A percentile compares a stretch with the other conserved stretches of the same genome.
phyloP scores from a whole-genome alignment of 768 basidiomycete species.

The Pulveroboletus sp. region DNA sequence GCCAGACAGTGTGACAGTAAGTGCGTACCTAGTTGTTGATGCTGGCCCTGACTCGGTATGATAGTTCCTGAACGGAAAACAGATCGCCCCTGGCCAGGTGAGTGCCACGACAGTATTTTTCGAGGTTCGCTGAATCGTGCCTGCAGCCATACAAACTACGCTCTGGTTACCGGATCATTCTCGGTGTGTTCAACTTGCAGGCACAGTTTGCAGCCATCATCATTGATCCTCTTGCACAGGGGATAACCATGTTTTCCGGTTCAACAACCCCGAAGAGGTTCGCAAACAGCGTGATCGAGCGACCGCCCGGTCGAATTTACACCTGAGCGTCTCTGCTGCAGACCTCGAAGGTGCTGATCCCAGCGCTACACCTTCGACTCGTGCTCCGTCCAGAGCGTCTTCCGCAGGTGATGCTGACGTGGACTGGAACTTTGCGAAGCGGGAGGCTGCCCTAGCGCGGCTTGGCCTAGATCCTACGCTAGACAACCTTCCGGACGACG shows the following conservation, averaged over 20 bases:
- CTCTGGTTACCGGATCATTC: conserved; percentile 94
- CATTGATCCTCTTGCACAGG: conserved; percentile 42
- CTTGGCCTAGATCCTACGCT: conserved; percentile 85
- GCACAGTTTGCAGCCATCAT: background rate
- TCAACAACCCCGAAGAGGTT: conserved; percentile 93
- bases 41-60: conserved; percentile 10
- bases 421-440: conserved; percentile 96
- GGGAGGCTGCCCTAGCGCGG: conserved; percentile 86
- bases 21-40: conserved; percentile 23
- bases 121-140: conserved; percentile 10
- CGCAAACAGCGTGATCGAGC: conserved; percentile 86
- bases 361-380: conserved; percentile 44
- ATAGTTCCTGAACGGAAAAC: conserved; percentile 92
- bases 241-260: conserved; percentile 96
- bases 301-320: conserved; percentile 64
- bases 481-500: conserved; percentile 91
- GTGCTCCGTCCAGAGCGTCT: conserved; percentile 77
- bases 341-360: conserved; percentile 56
- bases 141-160: conserved; percentile 73
- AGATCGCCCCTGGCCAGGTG: conserved; percentile 74
- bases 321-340: conserved; percentile 57
- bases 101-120: conserved; percentile 18
- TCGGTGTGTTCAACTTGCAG: conserved; percentile 50
- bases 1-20: conserved; percentile 78
- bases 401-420: conserved; percentile 66